phyloP scores from a whole-genome alignment of 2,329 filamentous ascomycete species.

The Ophiostoma sp. region DNA sequence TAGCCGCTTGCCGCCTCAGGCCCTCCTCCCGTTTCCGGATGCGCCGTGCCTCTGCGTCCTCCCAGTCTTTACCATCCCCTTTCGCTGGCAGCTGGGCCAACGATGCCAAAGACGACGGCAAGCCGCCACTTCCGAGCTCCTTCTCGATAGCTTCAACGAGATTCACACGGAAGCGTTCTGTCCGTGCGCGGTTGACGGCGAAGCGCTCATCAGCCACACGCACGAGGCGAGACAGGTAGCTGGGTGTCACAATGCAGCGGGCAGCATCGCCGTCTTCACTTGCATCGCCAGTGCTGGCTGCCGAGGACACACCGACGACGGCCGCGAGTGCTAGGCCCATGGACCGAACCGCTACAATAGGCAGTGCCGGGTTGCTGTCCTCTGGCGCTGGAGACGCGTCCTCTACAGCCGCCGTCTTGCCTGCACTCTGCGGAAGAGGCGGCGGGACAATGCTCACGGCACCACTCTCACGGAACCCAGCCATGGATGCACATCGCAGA shows the following conservation, averaged over 20 bases:
- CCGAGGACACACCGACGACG: conserved; percentile 57
- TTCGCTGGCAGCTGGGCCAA: conserved; percentile 20
- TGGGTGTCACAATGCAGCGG: conserved; percentile 53
- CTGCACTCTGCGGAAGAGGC: not conserved
- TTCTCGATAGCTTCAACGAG: conserved; percentile 38
- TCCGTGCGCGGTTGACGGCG: conserved; percentile 60
- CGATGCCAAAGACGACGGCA: not conserved
- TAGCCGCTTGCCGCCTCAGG: conserved; percentile 33
- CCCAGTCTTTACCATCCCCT: conserved; percentile 46
- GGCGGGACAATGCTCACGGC: conserved; percentile 57
- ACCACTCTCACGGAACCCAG: conserved; percentile 87
- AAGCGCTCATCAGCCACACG: conserved; percentile 70
- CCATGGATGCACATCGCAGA: conserved; percentile 67
- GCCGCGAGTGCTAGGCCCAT: conserved; percentile 78
- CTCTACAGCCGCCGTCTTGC: not conserved
- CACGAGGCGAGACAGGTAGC: conserved; percentile 63
- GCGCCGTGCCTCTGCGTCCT: conserved; percentile 47
- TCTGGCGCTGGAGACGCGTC: conserved; percentile 22
- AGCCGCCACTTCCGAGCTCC: conserved; percentile 23
- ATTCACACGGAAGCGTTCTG: conserved; percentile 55
- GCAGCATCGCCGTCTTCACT: conserved; percentile 24
- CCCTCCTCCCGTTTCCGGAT: conserved; percentile 56
- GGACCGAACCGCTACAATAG: conserved; percentile 80
- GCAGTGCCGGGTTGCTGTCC: conserved; percentile 40
- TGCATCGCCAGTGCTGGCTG: not conserved